Evolutionary conservation across 2,329 filamentous ascomycete species (phyloP).

Genomic region (Pezizomycotina sp.): DNA sequence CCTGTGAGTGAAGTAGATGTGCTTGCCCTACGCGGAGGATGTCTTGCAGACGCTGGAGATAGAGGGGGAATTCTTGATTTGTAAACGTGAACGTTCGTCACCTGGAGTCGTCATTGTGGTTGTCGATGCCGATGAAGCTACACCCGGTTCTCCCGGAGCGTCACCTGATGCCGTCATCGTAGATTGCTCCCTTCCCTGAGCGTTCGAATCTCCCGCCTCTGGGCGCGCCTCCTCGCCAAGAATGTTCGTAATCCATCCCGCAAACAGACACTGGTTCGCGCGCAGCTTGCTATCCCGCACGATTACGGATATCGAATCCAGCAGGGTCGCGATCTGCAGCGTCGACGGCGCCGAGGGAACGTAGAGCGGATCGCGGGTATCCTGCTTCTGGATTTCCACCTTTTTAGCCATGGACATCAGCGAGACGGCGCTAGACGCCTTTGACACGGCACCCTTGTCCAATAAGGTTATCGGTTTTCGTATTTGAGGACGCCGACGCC

Average conservation of each 20-base stretch:
- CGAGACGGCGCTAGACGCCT: conserved; percentile 24
- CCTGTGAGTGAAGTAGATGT: conserved; percentile 3
- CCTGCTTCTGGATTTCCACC: conserved; percentile 30
- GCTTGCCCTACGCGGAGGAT: conserved; percentile 7
- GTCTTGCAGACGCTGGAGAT: conserved; percentile 12
- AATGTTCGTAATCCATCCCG: conserved; percentile 26
- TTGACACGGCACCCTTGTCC: conserved; percentile 36
- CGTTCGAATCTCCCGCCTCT: conserved; percentile 7
- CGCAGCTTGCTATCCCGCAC: conserved; percentile 53
- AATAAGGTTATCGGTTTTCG: conserved; percentile 41
- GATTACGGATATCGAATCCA: conserved; percentile 63
- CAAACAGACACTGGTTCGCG: conserved; percentile 52
- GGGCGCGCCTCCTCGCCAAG: conserved; percentile 12
- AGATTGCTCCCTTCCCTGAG: conserved; percentile 11
- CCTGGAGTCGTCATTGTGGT: too few relatives aligned
- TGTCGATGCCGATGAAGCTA: too few relatives aligned
- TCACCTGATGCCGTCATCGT: too few relatives aligned
- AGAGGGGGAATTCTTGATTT: conserved; percentile 15
- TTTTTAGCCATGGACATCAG: conserved; percentile 39
- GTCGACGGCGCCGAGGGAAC: conserved; percentile 39
- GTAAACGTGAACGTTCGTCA: conserved; percentile 12
- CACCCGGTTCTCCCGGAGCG: too few relatives aligned
- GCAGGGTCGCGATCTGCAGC: conserved; percentile 48
- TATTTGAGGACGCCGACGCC: conserved; percentile 8
- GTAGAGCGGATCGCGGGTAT: conserved; percentile 3